Evolutionary conservation across 768 basidiomycete genomes (phyloP), one percentile per base, ranked within the genome.

Genomic region (Rhodotorula paludigena): DNA sequence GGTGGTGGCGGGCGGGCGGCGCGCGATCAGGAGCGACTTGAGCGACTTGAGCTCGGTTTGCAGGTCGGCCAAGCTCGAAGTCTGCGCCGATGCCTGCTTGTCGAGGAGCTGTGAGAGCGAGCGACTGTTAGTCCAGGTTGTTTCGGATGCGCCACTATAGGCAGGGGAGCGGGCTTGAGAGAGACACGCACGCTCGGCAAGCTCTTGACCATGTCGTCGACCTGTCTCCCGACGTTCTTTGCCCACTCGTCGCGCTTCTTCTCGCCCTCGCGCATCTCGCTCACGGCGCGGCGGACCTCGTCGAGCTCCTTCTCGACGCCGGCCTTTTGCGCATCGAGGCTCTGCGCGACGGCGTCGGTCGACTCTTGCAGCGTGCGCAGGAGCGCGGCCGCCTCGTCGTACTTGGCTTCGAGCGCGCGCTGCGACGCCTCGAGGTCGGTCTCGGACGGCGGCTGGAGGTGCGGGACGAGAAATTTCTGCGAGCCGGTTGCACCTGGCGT

Each of bases 21-120:
- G 74, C 15, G 63, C 68, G 57, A 67, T 66, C 14, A 97, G 80
- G 33, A 98, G 82, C 0, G 92, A 86, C 78, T 97, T 97, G 68
- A 98, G 81, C 0, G 93, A 97, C 76, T 92, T 92, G 74, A 98
- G 83, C 76, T 98, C 94, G 73, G 91, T 87, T 74, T 96, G 92
- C 20, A 98, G 82, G 74, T 97, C 94, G 60, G 83, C 80, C 21
- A 97, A 82, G 2, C 91, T 89, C 66, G 88, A 85, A 30, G 85
- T 83, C 78, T 96, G 92, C 21, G 84, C 83, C 61, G 90, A 87
- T 77, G 91, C 89, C 77, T 88, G 90, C 80, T 90, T 92, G 63
- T 96, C 90, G 60, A 96, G 87, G 89, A 97, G 90, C 93, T 98
- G 60, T 45, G 21, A 54, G 21, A 12, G 39, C 10, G 21, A 39